phyloP scores from a whole-genome alignment of 2,329 filamentous ascomycete species.

The Metarhizium rileyi region DNA sequence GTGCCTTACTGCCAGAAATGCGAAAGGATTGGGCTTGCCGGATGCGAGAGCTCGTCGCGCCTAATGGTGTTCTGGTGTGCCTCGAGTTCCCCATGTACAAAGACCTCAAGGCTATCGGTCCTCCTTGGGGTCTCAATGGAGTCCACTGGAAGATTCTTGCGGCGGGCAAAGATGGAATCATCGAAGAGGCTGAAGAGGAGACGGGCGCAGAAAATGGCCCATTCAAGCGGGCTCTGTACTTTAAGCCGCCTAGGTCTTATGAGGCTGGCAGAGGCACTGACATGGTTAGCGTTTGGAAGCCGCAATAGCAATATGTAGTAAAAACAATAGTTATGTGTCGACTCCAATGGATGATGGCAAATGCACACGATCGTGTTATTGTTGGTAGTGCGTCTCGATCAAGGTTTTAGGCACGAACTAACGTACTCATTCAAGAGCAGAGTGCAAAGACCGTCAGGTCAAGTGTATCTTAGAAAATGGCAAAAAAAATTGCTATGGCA shows the following conservation, averaged over 20 bases:
- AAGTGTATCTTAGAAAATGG: too few relatives aligned
- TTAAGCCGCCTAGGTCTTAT: slow-evolving; percentile 1
- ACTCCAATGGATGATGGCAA: too few relatives aligned
- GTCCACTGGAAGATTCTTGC: slow-evolving; percentile 6
- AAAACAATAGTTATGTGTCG: background rate
- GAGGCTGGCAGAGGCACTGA: slow-evolving; percentile 2
- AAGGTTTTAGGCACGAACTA: too few relatives aligned
- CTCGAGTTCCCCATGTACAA: slow-evolving; percentile 7
- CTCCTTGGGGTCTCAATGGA: slow-evolving; percentile 5
- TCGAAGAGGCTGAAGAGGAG: background rate
- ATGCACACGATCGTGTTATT: too few relatives aligned
- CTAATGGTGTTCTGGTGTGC: slow-evolving; percentile 1
- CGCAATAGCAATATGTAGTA: background rate
- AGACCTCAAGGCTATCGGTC: slow-evolving; percentile 6
- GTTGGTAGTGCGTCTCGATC: too few relatives aligned
- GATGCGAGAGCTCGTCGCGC: slow-evolving; percentile 2
- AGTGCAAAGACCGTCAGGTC: too few relatives aligned
- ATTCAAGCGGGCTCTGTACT: background rate
- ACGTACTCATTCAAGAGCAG: too few relatives aligned
- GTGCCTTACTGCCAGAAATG: slow-evolving; percentile 5
- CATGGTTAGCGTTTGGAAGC: slow-evolving; percentile 5
- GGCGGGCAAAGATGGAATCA: slow-evolving; percentile 3
- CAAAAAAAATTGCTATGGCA: background rate
- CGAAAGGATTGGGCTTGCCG: slow-evolving; percentile 2
- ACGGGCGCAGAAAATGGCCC: background rate